Conservation (phyloP, 805 yeast genomes). For the Grigorovia jiainica region DNA sequence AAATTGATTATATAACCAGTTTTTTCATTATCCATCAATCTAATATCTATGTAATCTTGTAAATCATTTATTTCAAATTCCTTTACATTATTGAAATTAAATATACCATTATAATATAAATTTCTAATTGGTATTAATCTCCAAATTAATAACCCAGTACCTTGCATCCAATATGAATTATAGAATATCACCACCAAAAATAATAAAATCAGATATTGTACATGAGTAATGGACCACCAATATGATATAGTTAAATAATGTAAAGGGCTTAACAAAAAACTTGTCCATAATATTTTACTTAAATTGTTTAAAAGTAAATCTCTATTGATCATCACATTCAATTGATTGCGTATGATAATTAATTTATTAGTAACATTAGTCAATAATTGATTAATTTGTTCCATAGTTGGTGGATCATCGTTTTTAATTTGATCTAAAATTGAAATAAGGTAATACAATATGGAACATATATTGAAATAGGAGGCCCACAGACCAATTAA, state of each 20-base stretch:
- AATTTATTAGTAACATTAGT: slow-evolving; percentile 21
- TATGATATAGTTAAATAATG: slow-evolving; percentile 11
- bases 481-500: slow-evolving; percentile 19
- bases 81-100: too few species aligned
- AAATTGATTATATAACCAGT: neutral
- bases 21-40: neutral
- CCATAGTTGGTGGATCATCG: slow-evolving; percentile 26
- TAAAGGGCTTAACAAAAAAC: slow-evolving; percentile 13
- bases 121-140: slow-evolving; percentile 15
- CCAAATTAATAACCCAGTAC: slow-evolving; percentile 22
- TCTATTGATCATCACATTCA: slow-evolving; percentile 1
- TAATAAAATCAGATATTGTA: slow-evolving; percentile 8
- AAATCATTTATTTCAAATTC: too few species aligned
- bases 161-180: slow-evolving; percentile 24
- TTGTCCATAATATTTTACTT: neutral
- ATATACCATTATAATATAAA: slow-evolving; percentile 10
- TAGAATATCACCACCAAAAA: slow-evolving; percentile 8
- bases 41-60: neutral
- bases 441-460: slow-evolving; percentile 15
- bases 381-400: slow-evolving; percentile 20
- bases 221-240: slow-evolving; percentile 5
- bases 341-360: slow-evolving; percentile 14
- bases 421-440: slow-evolving; percentile 12
- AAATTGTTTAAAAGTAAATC: neutral
- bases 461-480: slow-evolving; percentile 8